These are phyloP conservation scores for Fraxinus anomala DNA, from an alignment of 257 asterid species.

Conservation along the genomic window DNA sequence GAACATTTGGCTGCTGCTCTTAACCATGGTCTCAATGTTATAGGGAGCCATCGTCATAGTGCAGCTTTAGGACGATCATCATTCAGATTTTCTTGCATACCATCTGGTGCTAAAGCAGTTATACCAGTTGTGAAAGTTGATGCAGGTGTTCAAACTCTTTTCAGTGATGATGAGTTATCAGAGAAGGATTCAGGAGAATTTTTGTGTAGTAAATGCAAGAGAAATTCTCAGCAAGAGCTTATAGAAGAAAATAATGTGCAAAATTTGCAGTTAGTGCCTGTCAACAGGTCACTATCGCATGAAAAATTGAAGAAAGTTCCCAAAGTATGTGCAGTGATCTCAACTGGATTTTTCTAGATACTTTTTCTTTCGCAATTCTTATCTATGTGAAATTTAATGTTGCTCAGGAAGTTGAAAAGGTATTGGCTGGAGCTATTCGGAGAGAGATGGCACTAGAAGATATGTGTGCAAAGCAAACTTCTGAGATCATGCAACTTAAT, in stretches of 20 bases:
- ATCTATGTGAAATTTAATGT: conserved; percentile 29
- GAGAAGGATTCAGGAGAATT: conserved; percentile 32
- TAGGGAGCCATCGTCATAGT: conserved; percentile 65
- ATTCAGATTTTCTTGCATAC: conserved; percentile 72
- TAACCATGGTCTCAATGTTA: conserved; percentile 80
- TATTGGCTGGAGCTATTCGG: conserved; percentile 94
- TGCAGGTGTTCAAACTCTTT: conserved; percentile 77
- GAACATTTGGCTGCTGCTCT: conserved; percentile 83
- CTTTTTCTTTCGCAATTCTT: conserved; percentile 30
- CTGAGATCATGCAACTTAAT: conserved; percentile 84
- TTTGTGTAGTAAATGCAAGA: conserved; percentile 75
- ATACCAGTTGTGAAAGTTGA: conserved; percentile 69
- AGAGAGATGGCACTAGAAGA: conserved; percentile 99
- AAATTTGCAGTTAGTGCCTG: conserved; percentile 83
- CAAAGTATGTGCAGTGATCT: conserved; percentile 56
- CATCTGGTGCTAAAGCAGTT: conserved; percentile 53
- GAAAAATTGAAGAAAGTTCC: conserved; percentile 70
- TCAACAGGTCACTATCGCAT: conserved; percentile 48
- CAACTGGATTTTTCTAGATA: conserved; percentile 19
- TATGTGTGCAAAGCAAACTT: conserved; percentile 69
- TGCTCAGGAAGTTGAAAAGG: conserved; percentile 91
- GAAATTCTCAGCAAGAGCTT: conserved; percentile 40
- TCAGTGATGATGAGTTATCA: conserved; percentile 36
- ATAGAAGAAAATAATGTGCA: conserved; percentile 44
- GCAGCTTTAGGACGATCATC: conserved; percentile 74